Evolutionary conservation across 257 asterid species (phyloP).

Genomic region (Vinca minor): DNA sequence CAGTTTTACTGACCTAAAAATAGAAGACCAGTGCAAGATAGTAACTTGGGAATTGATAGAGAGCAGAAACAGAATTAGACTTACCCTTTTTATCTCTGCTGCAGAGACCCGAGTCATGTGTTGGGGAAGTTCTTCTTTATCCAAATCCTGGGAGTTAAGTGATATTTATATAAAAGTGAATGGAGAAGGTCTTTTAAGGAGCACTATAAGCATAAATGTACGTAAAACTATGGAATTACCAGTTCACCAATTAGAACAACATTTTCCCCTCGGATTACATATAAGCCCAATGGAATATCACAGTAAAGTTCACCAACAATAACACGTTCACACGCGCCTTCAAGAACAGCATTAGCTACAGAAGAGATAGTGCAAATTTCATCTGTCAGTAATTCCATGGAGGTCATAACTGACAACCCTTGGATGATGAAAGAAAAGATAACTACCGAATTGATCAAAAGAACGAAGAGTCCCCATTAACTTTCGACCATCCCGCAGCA

Average conservation of each 20-base stretch:
- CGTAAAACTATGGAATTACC: conserved; percentile 36
- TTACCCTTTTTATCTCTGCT: conserved; percentile 75
- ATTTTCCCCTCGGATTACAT: conserved; percentile 92
- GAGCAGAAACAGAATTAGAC: neutral
- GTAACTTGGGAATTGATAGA: neutral
- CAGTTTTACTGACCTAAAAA: neutral
- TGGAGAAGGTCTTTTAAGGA: neutral
- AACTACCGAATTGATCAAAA: conserved; percentile 43
- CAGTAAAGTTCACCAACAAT: conserved; percentile 89
- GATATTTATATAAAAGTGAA: conserved; percentile 3
- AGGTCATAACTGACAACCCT: neutral
- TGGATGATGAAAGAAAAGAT: conserved; percentile 6
- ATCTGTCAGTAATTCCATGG: conserved; percentile 1
- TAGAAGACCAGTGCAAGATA: neutral
- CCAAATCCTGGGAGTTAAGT: conserved; percentile 52
- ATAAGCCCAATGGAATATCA: conserved; percentile 83
- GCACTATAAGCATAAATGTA: neutral
- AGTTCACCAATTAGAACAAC: conserved; percentile 97
- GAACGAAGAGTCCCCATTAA: conserved; percentile 45
- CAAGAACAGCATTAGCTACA: conserved; percentile 95
- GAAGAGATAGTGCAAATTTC: neutral
- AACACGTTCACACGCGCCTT: conserved; percentile 90
- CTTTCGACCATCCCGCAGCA: conserved; percentile 45
- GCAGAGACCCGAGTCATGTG: conserved; percentile 72
- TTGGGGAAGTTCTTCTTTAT: conserved; percentile 78